Percentiles rank a stretch among this genome's conserved stretches.
Conservation (phyloP, 768 basidiomycete species). For the Mycena olivaceomarginata region DNA sequence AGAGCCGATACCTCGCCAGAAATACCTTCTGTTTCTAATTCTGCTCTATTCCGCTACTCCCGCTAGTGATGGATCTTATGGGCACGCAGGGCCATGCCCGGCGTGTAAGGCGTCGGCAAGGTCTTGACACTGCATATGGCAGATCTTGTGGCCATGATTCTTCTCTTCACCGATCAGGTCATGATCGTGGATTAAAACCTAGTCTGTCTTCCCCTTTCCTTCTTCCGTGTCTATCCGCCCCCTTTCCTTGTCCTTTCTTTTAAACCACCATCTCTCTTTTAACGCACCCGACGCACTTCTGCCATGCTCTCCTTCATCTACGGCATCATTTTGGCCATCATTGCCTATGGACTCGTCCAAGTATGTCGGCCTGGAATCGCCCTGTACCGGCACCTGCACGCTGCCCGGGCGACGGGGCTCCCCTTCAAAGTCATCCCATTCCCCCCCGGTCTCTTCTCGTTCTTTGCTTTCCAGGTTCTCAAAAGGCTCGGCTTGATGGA, state of each 20-base stretch:
- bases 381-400: neutral
- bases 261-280: neutral
- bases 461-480: conserved; percentile 29
- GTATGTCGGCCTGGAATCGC: conserved; percentile 8
- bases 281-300: neutral
- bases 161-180: neutral
- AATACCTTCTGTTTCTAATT: too few relatives aligned
- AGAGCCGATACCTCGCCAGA: too few relatives aligned
- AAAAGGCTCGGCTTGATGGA: conserved; percentile 18
- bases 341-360: conserved; percentile 13
- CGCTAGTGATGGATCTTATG: too few relatives aligned
- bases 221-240: neutral
- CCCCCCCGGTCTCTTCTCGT: conserved; percentile 37
- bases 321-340: neutral
- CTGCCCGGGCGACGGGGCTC: conserved; percentile 24
- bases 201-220: neutral
- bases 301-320: neutral
- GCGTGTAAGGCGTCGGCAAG: neutral
- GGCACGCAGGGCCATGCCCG: too few relatives aligned
- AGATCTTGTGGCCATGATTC: neutral
- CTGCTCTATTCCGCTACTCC: too few relatives aligned
- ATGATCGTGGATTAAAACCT: neutral
- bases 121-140: neutral
- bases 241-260: neutral
- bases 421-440: conserved; percentile 39